Conservation (phyloP, 2,329 filamentous ascomycete species). For the Sclerotiophoma versabilis region DNA sequence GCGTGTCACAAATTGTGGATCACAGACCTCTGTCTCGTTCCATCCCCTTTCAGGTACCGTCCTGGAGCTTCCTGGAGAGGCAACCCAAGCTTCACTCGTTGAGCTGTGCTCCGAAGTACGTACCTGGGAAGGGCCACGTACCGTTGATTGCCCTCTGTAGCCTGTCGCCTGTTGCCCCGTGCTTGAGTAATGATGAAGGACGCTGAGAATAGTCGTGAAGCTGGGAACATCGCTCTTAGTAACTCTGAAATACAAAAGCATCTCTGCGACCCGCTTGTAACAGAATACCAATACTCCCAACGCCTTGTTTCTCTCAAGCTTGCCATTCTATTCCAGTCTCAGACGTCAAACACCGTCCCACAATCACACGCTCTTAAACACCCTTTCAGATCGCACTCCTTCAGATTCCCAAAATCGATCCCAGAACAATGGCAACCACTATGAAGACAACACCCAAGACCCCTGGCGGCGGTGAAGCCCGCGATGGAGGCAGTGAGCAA, state of each 20-base stretch:
- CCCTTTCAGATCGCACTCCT: conserved; percentile 8
- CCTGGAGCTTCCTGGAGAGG: conserved; percentile 34
- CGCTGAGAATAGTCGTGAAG: conserved; percentile 22
- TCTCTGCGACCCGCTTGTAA: conserved; percentile 26
- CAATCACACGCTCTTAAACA: conserved; percentile 24
- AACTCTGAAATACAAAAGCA: conserved; percentile 31
- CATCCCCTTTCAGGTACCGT: conserved; percentile 41
- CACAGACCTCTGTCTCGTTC: conserved; percentile 30
- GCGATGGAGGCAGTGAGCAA: conserved; percentile 36
- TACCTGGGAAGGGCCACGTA: conserved; percentile 41
- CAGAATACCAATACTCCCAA: conserved; percentile 28
- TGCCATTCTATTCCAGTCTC: conserved; percentile 28
- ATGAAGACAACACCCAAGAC: conserved; percentile 27
- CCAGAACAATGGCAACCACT: conserved; percentile 19
- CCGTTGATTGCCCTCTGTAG: conserved; percentile 41
- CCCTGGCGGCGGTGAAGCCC: conserved; percentile 5
- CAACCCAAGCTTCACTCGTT: conserved; percentile 44
- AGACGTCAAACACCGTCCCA: conserved; percentile 29
- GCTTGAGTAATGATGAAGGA: conserved; percentile 30
- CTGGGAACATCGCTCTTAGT: conserved; percentile 20
- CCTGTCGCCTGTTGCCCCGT: conserved; percentile 38
- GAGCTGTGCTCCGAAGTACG: conserved; percentile 35
- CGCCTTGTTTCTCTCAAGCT: conserved; percentile 27
- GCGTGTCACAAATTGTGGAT: conserved; percentile 30
- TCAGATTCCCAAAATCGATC: conserved; percentile 12